Evolutionary conservation across 139 green algal species (phyloP).

Genomic region (Chlamydomonas schloesseri): DNA sequence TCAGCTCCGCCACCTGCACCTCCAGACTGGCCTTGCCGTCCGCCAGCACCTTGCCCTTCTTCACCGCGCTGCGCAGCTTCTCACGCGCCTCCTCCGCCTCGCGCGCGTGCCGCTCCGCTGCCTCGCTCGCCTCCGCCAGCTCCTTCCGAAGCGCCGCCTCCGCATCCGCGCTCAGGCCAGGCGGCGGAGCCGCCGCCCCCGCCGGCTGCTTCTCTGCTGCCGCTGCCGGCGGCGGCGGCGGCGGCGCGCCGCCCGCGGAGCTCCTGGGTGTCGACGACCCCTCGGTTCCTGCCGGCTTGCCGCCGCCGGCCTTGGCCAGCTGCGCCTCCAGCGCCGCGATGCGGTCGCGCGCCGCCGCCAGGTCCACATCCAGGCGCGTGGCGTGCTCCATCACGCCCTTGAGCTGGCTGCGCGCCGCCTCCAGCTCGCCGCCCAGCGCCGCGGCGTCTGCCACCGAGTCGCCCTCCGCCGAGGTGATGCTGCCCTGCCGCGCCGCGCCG

Average conservation of each 20-base stretch:
- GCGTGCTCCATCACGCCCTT: neutral
- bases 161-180: neutral
- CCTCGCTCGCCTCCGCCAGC: slow-evolving; percentile 13
- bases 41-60: slow-evolving; percentile 46
- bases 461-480: slow-evolving; percentile 1
- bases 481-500: neutral
- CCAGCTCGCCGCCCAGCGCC: neutral
- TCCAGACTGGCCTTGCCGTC: neutral
- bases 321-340: slow-evolving; percentile 15
- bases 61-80: slow-evolving; percentile 41
- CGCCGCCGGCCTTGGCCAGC: neutral
- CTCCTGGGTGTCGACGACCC: too few species aligned
- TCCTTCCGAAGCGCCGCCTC: neutral
- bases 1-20: slow-evolving; percentile 18
- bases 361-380: neutral
- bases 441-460: neutral
- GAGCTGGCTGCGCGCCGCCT: neutral
- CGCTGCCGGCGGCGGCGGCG: neutral
- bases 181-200: neutral
- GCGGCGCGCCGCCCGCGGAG: too few species aligned
- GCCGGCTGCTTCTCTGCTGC: too few species aligned
- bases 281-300: too few species aligned
- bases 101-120: neutral
- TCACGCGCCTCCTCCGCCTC: slow-evolving; percentile 40
- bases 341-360: slow-evolving; percentile 5